These are phyloP conservation scores for Pholiota conissans DNA, from an alignment of 768 basidiomycete genomes.

Conservation along the genomic window DNA sequence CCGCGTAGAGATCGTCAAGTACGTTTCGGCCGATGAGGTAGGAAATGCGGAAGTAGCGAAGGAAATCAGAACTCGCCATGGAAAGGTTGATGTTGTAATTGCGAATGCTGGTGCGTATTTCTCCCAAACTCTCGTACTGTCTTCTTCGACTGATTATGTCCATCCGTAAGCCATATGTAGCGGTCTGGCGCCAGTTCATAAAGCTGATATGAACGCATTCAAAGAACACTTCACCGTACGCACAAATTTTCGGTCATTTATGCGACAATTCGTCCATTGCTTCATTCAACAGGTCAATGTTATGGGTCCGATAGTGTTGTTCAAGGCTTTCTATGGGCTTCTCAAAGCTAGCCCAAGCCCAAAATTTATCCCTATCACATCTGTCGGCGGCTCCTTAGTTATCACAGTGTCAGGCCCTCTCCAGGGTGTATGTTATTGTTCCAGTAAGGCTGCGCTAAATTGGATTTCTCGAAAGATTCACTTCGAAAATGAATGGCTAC, in stretches of 20 bases:
- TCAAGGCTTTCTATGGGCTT: constrained; percentile 1
- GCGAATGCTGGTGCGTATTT: neutral
- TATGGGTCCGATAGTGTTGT: constrained; percentile 1
- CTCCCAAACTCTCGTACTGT: neutral
- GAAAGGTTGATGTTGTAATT: neutral
- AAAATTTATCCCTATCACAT: constrained; percentile 3
- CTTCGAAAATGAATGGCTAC: constrained; percentile 14
- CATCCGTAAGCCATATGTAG: neutral
- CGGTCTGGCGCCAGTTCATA: neutral
- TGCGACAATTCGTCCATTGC: neutral
- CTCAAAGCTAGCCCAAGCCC: constrained; percentile 1
- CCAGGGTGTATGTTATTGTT: neutral
- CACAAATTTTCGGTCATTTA: neutral
- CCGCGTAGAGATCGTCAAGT: neutral
- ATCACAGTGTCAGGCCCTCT: neutral
- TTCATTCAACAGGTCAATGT: constrained; percentile 1
- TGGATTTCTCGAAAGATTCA: constrained; percentile 9
- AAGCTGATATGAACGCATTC: neutral
- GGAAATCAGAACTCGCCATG: neutral
- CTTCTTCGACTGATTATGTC: neutral
- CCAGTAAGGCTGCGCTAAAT: constrained; percentile 9
- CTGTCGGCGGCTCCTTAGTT: neutral
- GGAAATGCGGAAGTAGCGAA: neutral
- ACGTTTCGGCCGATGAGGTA: neutral
- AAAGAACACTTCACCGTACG: neutral